Percentiles rank a stretch among this genome's conserved stretches.
Evolutionary conservation across 1,284 basidiomycete species (phyloP).

Genomic region (Ustilago bromivora): DNA sequence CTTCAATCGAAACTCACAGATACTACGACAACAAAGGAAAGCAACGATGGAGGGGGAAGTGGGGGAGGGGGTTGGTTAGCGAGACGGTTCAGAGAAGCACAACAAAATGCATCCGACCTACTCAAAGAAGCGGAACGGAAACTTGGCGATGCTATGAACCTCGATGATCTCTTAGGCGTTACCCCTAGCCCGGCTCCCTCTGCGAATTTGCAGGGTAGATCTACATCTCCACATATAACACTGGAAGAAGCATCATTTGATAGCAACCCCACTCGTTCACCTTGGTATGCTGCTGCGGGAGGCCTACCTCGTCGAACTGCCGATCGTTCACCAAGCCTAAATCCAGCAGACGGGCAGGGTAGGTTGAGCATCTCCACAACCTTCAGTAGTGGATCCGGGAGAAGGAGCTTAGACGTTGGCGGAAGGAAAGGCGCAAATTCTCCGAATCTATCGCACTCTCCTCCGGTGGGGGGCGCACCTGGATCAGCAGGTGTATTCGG

Average conservation of each 20-base stretch:
- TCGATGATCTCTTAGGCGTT: slow-evolving; percentile 35
- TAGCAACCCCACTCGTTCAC: neutral
- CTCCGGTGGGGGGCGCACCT: slow-evolving; percentile 20
- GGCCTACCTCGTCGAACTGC: slow-evolving; percentile 8
- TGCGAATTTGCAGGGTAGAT: too few relatives aligned
- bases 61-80: slow-evolving; percentile 21
- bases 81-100: slow-evolving; percentile 36
- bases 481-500: slow-evolving; percentile 33
- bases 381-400: neutral
- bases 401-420: slow-evolving; percentile 3
- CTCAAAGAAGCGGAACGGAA: slow-evolving; percentile 41
- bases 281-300: slow-evolving; percentile 32
- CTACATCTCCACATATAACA: slow-evolving; percentile 17
- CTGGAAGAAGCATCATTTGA: slow-evolving; percentile 19
- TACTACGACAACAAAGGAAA: neutral
- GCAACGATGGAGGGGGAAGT: neutral
- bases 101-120: slow-evolving; percentile 33
- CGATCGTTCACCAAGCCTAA: slow-evolving; percentile 8
- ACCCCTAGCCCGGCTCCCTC: neutral
- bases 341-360: neutral
- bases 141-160: slow-evolving; percentile 46
- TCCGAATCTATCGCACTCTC: slow-evolving; percentile 1
- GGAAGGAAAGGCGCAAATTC: slow-evolving; percentile 5
- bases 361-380: slow-evolving; percentile 14
- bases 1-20: neutral